Conservation (phyloP, 176 grass and related monocot species). For the Chloris gayana region DNA sequence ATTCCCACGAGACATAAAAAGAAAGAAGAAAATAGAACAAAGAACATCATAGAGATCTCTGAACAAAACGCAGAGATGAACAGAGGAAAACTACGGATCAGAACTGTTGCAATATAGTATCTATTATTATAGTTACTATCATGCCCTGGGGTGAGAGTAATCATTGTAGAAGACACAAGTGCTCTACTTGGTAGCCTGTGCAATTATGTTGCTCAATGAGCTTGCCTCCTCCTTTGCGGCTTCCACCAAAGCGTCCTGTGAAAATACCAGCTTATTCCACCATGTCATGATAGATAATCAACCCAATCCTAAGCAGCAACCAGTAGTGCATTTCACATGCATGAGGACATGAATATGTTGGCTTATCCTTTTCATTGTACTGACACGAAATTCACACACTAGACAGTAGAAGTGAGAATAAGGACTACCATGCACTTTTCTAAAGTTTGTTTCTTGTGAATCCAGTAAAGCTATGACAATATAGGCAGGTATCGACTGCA, state of each 20-base stretch:
- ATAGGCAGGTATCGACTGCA: background rate
- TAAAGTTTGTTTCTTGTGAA: constrained; percentile 23
- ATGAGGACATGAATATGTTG: constrained; percentile 35
- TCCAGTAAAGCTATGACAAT: background rate
- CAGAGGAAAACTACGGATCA: background rate
- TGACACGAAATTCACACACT: constrained; percentile 1
- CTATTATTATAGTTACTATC: constrained; percentile 34
- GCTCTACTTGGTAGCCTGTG: constrained; percentile 71
- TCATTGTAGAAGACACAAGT: constrained; percentile 38
- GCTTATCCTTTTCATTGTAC: constrained; percentile 28
- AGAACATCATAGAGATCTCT: constrained; percentile 14
- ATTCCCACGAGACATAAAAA: background rate
- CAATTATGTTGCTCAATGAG: constrained; percentile 75
- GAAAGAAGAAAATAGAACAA: background rate
- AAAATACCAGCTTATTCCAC: constrained; percentile 42
- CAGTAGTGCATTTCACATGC: constrained; percentile 42
- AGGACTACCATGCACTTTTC: background rate
- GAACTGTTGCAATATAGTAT: constrained; percentile 15
- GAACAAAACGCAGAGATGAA: constrained; percentile 23
- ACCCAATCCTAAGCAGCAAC: constrained; percentile 20
- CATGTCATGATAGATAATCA: constrained; percentile 33
- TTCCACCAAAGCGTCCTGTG: constrained; percentile 67
- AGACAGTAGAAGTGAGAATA: background rate
- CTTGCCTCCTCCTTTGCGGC: constrained; percentile 63
- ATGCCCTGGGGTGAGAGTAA: constrained; percentile 36